Evolutionary conservation across 1,139 yeast genomes (phyloP).

Genomic region (Sugiyamaella xylanicola): DNA sequence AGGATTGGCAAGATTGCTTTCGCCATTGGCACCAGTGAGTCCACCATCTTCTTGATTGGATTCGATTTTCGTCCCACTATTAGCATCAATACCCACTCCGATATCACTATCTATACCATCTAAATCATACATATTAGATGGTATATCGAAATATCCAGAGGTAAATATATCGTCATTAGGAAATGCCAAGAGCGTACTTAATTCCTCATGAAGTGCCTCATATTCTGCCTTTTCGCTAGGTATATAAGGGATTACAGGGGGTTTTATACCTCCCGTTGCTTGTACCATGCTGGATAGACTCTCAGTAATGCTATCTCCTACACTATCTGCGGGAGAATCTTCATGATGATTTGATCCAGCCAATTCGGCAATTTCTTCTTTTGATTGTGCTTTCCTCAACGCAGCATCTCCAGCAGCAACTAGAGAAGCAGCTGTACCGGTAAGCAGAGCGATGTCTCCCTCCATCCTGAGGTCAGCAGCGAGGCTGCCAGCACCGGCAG

Average conservation of each 20-base stretch:
- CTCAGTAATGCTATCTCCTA: conserved; percentile 5
- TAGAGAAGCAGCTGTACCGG: conserved; percentile 10
- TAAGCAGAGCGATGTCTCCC: conserved; percentile 4
- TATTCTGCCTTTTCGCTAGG: conserved; percentile 24
- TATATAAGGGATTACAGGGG: conserved; percentile 3
- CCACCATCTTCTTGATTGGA: not conserved
- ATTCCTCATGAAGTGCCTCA: conserved; percentile 27
- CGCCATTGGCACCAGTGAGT: not conserved
- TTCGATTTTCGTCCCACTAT: no score
- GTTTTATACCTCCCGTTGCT: not conserved
- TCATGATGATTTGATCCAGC: conserved; percentile 5
- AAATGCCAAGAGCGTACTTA: conserved; percentile 21
- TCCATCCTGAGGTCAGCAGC: not conserved
- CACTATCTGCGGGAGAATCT: conserved; percentile 12
- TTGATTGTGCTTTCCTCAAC: conserved; percentile 1
- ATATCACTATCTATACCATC: not conserved
- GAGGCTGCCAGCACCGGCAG: not conserved
- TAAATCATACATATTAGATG: conserved; percentile 4
- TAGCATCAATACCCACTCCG: not conserved
- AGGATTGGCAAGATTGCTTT: not conserved
- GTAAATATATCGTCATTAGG: conserved; percentile 12
- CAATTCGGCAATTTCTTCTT: conserved; percentile 1
- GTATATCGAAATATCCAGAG: conserved; percentile 10
- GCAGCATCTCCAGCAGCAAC: conserved; percentile 11
- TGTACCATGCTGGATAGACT: not conserved